Evolutionary conservation across 1,139 yeast species (phyloP).

Genomic region (Protomyces lactucae-debilis): DNA sequence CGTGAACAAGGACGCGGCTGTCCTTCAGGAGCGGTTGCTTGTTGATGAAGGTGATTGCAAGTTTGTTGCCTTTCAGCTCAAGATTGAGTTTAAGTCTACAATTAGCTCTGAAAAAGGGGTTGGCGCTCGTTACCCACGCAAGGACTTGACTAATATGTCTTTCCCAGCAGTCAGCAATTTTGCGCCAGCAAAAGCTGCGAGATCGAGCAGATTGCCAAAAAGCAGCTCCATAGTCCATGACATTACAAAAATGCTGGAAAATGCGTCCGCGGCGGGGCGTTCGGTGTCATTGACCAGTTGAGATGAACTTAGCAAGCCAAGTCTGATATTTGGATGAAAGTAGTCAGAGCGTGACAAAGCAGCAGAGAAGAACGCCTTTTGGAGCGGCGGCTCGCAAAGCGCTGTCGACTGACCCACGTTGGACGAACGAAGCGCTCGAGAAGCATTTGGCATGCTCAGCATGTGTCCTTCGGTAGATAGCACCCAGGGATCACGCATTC

Average conservation of each 20-base stretch:
- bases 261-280: not conserved
- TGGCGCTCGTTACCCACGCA: conserved; percentile 8
- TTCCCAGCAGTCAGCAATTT: conserved; percentile 8
- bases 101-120: not conserved
- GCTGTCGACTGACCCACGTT: not conserved
- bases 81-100: conserved; percentile 16
- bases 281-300: not conserved
- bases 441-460: not conserved
- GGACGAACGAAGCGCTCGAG: not conserved
- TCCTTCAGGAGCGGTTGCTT: not conserved
- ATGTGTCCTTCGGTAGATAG: conserved; percentile 96
- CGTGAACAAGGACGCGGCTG: not conserved
- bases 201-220: conserved; percentile 2
- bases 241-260: not conserved
- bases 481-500: conserved; percentile 54
- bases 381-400: not conserved
- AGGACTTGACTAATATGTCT: conserved; percentile 9
- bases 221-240: conserved; percentile 3
- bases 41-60: not conserved
- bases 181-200: not conserved
- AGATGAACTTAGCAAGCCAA: not conserved
- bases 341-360: conserved; percentile 12
- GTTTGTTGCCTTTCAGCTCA: not conserved
- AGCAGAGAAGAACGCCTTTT: not conserved
- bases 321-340: not conserved